Evolutionary conservation across 2,329 filamentous ascomycete species (phyloP), one percentile per base, ranked within the genome.

Genomic region (Hymenoscyphus albidus): DNA sequence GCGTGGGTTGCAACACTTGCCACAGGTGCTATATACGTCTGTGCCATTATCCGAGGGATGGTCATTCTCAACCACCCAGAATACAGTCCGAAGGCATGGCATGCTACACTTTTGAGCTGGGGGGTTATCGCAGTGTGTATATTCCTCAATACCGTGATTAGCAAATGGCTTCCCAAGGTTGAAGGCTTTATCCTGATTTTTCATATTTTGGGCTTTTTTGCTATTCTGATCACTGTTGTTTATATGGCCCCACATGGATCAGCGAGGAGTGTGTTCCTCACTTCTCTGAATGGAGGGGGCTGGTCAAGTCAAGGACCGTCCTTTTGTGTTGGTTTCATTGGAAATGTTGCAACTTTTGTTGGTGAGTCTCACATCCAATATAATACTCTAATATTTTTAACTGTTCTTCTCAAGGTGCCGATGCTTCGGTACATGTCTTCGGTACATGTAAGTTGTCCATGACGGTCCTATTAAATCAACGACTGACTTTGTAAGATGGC

Each of bases 1-100:
- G 90, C 89, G 64, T 92, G 92, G 78, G 87, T 92, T 73, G 91
- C 88, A 70, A 92, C 92, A 70, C 91, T 88, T 0, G 80, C 91
- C 27, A 83, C 88, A 27, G 88, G 27, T 79, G 79, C 18, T 77
- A 81, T 71, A 79, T 81, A 84, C 31, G 77, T 77, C 0, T 81
- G 79, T 3, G 81, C 77, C 44, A 79, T 83, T 72, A 79, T 83
- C 57, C 79, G 81, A 66, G 79, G 78, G 2, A 69, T 82, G 16
- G 67, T 80, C n/a, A 74, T 77, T 27, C 73, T 81, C 55, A 77
- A 79, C 65, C 71, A 79, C 58, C 75, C 77, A 0, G 67, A 65
- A 7, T 83, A 83, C 62, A 66, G 70, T 0, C 74, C 76, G 0
- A 54, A 80, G 62, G 67, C 74, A 31, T 84, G 80, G 80, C 81